A percentile compares a stretch with the other conserved stretches of the same genome.
phyloP scores from a whole-genome alignment of 805 yeast genomes.

The Debaryomyces tyrocola region DNA sequence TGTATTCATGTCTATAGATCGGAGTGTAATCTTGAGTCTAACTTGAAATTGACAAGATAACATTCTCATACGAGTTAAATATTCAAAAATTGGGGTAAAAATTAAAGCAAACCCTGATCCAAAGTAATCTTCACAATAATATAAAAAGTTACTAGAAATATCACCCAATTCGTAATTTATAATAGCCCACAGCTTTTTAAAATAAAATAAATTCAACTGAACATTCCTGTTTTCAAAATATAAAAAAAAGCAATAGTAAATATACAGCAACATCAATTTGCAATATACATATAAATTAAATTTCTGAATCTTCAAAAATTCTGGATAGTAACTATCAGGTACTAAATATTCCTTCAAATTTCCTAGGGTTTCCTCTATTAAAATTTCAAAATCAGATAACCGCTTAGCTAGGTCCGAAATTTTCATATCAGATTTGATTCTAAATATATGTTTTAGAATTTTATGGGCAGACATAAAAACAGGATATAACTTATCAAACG shows the following conservation, averaged over 20 bases:
- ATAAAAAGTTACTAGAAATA: background rate
- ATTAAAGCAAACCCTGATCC: constrained; percentile 2
- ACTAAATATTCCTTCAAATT: constrained; percentile 1
- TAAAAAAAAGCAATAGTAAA: background rate
- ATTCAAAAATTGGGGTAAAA: background rate
- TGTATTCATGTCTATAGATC: background rate
- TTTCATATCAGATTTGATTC: background rate
- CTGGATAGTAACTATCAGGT: background rate
- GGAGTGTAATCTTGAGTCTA: background rate
- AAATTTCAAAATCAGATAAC: constrained; percentile 3
- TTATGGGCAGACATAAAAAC: background rate
- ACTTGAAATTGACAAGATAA: background rate
- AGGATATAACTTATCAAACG: background rate
- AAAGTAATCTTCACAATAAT: constrained; percentile 2
- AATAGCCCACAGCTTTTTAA: background rate
- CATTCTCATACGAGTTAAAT: background rate
- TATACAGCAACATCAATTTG: constrained; percentile 2
- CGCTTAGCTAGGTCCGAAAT: background rate
- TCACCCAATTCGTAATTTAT: constrained; percentile 2
- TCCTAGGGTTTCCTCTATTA: constrained; percentile 1
- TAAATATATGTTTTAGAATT: background rate
- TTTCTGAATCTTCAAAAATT: background rate
- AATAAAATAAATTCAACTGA: background rate
- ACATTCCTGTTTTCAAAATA: background rate
- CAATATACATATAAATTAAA: constrained; percentile 3